Evolutionary conservation across 192 early-diverging fungal species (phyloP).

Genomic region (Coemansia sp.): DNA sequence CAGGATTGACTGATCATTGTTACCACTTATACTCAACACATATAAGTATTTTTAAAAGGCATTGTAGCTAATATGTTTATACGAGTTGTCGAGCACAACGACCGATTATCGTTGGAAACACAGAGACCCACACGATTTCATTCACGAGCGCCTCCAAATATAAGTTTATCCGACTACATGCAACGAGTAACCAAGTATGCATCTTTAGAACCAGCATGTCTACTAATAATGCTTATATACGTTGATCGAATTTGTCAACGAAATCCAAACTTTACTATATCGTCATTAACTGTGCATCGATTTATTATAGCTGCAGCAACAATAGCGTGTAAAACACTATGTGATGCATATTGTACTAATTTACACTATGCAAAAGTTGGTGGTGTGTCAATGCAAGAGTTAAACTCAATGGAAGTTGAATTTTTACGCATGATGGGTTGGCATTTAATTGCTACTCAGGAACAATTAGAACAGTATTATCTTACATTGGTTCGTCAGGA

Average conservation of each 20-base stretch:
- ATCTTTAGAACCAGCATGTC: conserved; percentile 80
- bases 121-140: conserved; percentile 90
- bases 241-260: conserved; percentile 86
- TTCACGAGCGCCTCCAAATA: conserved; percentile 84
- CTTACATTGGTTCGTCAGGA: conserved; percentile 83
- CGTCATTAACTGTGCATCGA: conserved; percentile 89
- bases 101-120: conserved; percentile 54
- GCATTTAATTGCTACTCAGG: conserved; percentile 76
- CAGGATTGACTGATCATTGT: no score
- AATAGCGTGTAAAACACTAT: conserved; percentile 82
- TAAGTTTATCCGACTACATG: conserved; percentile 86
- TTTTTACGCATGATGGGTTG: conserved; percentile 87
- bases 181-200: conserved; percentile 89
- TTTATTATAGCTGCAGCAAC: conserved; percentile 91
- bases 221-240: conserved; percentile 88
- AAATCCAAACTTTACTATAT: conserved; percentile 81
- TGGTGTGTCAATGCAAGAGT: conserved; percentile 87
- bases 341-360: conserved; percentile 95
- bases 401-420: conserved; percentile 93
- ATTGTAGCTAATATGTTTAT: conserved; percentile 51
- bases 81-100: conserved; percentile 64
- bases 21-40: no score
- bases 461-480: conserved; percentile 89
- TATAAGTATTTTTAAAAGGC: neutral
- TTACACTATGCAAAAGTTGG: conserved; percentile 94